A percentile compares a stretch with the other conserved stretches of the same genome.
Evolutionary conservation across 73 alveolate genomes (phyloP).

Genomic region (Urostyla sp.): DNA sequence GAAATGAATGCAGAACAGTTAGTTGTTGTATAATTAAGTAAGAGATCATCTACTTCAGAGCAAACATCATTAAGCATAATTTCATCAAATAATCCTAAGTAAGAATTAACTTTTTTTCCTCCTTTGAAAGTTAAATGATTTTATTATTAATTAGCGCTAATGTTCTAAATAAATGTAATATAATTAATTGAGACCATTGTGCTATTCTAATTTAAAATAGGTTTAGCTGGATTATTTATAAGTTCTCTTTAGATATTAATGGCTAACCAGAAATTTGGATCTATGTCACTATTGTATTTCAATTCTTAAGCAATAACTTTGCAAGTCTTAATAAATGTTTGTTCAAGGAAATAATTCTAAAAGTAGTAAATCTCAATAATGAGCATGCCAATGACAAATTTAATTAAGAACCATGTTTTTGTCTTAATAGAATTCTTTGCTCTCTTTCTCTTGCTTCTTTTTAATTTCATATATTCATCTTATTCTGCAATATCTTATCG

Average conservation of each 20-base stretch:
- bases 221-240: slow-evolving; percentile 18
- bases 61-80: slow-evolving; percentile 38
- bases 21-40: neutral
- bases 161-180: neutral
- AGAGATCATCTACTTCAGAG: neutral
- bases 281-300: slow-evolving; percentile 29
- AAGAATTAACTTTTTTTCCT: slow-evolving; percentile 2
- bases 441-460: slow-evolving; percentile 49
- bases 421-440: slow-evolving; percentile 47
- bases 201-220: neutral
- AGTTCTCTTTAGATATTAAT: slow-evolving; percentile 52
- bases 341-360: neutral
- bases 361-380: slow-evolving; percentile 44
- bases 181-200: slow-evolving; percentile 1
- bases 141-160: slow-evolving; percentile 9
- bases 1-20: slow-evolving; percentile 6
- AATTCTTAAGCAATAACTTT: slow-evolving; percentile 5
- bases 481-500: slow-evolving; percentile 2
- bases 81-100: neutral
- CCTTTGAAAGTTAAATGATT: slow-evolving; percentile 26
- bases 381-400: slow-evolving; percentile 54
- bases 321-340: neutral
- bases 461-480: slow-evolving; percentile 12
- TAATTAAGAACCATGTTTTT: slow-evolving; percentile 12
- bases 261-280: slow-evolving; percentile 46